Evolutionary conservation across 2,329 filamentous ascomycete genomes (phyloP), one percentile per base, ranked within the genome.

Genomic region (Calonectria crousiana): DNA sequence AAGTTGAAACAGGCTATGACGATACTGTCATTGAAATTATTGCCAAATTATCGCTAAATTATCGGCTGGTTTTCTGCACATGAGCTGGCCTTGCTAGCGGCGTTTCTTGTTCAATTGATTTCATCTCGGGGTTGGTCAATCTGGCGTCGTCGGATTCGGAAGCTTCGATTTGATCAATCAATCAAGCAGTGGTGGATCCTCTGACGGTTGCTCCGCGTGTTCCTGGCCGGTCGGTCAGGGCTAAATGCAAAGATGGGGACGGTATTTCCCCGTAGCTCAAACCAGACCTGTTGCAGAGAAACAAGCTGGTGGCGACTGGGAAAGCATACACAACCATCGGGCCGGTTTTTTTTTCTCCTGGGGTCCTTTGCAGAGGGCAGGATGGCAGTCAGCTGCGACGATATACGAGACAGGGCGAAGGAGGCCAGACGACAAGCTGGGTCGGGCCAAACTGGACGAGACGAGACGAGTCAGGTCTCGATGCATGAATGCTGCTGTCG

Each of bases 381-480:
- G 66, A 52, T 32, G 56, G 53, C 53, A 58, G 26, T 26, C 30
- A 41, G 65, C 44, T 73, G 65, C 49, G 58, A 69, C 71, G 36
- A 30, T 10, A 64, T 18, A 41, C 47, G 71, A 73, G 56, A 64
- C 71, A 49, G 44, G 30, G 30, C 34, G 62, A 65, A 32, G 18
- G 47, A 70, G 47, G 58, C 58, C 38, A 70, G 67, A 52, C 68
- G 30, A 38, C 11, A 14, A 51, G n/a, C 32, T 58, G 23, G 53
- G 53, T 30, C 30, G 32, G 66, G 16, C 67, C 58, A 56, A 26
- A 69, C 49, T 44, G 66, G 71, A 52, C 67, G 30, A 69, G 67
- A 69, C 51, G 32, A 60, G 67, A 73, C 71, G 51, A 70, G 71
- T 62, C 67, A 47, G 67, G 60, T 36, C 70, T 60, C 62, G 28